A percentile compares a stretch with the other conserved stretches of the same genome.
These are phyloP conservation scores for Digitaria exilis DNA, from an alignment of 202 grass and related monocot species.

Conservation along the genomic window DNA sequence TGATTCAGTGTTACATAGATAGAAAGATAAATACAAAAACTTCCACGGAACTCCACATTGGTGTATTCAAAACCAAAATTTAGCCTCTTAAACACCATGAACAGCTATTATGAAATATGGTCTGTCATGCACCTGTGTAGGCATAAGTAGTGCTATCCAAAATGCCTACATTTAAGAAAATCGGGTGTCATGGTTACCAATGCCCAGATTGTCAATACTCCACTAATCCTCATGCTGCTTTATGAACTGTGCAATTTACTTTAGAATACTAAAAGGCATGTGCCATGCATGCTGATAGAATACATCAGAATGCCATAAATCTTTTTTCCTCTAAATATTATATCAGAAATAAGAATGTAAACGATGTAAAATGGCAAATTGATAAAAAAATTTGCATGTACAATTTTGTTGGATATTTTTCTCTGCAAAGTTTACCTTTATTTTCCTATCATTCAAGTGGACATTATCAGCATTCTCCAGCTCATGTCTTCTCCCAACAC, in stretches of 20 bases:
- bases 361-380: constrained; percentile 24
- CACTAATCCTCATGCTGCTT: neutral
- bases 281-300: neutral
- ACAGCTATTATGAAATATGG: neutral
- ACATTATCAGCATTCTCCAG: constrained; percentile 47
- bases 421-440: constrained; percentile 83
- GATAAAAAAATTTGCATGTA: constrained; percentile 43
- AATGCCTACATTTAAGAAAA: constrained; percentile 24
- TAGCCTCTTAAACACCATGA: neutral
- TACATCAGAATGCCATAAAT: constrained; percentile 25
- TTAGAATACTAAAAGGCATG: constrained; percentile 11
- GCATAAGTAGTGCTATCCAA: neutral
- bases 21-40: constrained; percentile 23
- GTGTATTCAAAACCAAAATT: neutral
- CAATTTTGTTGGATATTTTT: constrained; percentile 53
- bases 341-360: constrained; percentile 19
- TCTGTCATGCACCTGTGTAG: neutral
- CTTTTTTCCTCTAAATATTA: neutral
- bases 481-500: constrained; percentile 49
- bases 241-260: constrained; percentile 28
- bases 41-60: neutral
- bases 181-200: constrained; percentile 7
- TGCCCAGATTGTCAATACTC: neutral
- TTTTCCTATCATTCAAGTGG: constrained; percentile 62
- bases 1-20: neutral